Evolutionary conservation across 257 asterid species (phyloP), one percentile per base, ranked within the genome.

Genomic region (Fraxinus anomala): DNA sequence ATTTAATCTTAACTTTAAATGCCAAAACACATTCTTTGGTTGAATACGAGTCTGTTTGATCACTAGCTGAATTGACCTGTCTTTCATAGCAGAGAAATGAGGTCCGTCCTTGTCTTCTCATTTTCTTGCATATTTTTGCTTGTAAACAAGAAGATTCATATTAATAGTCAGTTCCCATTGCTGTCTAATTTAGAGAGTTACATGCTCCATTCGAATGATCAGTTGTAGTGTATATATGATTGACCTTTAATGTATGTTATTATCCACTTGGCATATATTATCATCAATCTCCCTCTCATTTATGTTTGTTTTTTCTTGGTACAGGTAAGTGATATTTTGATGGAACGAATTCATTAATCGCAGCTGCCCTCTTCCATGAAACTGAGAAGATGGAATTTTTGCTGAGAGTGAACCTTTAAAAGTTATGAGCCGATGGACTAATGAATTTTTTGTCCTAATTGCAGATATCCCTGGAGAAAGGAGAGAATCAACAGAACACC

Each of bases 381-480:
- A 51, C 23, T 51, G 23, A 24, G 63, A 51, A 16, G 63, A 19
- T 17, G 1, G 63, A 7, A 1, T 19, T 51, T 51, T 51, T 51
- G 63, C 63, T 6, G 23, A 5, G 3, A 39, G 44, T 9, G 13
- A 51, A 51, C 24, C 23, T 3, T 17, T 19, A 44, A 39, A 39
- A 44, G 14, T 44, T 44, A 44, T 44, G 54, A 13, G 54, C 6
- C 17, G 2, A 44, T 44, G 23, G 7, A 5, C 63, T 51, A 19
- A 54, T 54, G 63, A 54, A 54, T 5, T 1, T 63, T 10, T 63
- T 63, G 33, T 75, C 54, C 13, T 14, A 2, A 26, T 10, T 76
- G 86, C 89, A 90, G 94, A 85, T 90, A 54, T 82, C 90, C 70
- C 80, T 88, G 70, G 89, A 81, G 80, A 82, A 82, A 70, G 82